Evolutionary conservation across 306 rosid species (phyloP).

Genomic region (Hippophae tibetana): DNA sequence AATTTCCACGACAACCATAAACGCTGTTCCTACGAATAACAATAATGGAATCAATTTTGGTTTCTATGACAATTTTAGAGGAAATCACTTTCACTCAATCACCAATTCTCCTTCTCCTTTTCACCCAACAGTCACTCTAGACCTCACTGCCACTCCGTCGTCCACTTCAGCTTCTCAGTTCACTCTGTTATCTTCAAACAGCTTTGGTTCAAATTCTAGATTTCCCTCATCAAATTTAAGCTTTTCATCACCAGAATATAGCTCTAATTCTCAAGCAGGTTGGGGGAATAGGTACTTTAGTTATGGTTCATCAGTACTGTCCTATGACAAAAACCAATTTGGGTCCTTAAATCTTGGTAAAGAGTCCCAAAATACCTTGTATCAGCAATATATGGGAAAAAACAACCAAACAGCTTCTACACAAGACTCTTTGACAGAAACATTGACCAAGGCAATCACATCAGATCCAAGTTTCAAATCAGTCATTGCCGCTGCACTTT

Average conservation of each 20-base stretch:
- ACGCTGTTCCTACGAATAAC: neutral
- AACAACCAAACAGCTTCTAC: conserved; percentile 11
- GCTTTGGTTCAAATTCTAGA: conserved; percentile 14
- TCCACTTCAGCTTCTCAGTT: conserved; percentile 15
- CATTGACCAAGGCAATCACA: conserved; percentile 49
- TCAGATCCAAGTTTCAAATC: conserved; percentile 44
- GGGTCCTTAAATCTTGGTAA: conserved; percentile 17
- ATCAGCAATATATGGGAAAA: neutral
- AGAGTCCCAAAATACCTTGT: conserved; percentile 23
- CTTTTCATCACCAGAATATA: conserved; percentile 10
- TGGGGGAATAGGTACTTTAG: conserved; percentile 21
- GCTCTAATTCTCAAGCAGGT: conserved; percentile 13
- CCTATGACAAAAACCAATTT: conserved; percentile 8
- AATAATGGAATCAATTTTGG: conserved; percentile 25
- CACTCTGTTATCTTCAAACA: conserved; percentile 14
- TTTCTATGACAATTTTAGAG: conserved; percentile 26
- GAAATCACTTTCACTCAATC: conserved; percentile 17
- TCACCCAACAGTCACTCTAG: conserved; percentile 52
- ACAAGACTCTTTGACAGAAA: conserved; percentile 36
- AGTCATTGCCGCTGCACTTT: conserved; percentile 42
- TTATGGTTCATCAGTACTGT: neutral
- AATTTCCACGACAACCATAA: conserved; percentile 14
- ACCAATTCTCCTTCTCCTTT: conserved; percentile 29
- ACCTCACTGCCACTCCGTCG: conserved; percentile 27
- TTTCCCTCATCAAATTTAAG: conserved; percentile 15